Base-by-base conservation (phyloP, 345 rosid species). In the Lagerstroemia speciosa region DNA sequence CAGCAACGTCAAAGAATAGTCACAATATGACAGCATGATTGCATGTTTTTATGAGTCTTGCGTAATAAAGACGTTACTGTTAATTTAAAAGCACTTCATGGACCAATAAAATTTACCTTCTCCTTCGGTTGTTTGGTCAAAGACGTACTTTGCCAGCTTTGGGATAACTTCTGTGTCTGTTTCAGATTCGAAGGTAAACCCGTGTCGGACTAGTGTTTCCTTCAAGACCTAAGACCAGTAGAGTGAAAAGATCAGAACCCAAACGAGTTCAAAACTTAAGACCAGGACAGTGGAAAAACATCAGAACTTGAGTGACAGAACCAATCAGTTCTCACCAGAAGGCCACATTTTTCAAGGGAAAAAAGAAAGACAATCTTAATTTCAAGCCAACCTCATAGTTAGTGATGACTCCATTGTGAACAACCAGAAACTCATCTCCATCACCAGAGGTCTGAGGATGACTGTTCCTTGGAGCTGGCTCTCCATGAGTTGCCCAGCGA, bases 401-500 rank as follows among this genome's bases (percentile, higher is more conserved):
- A 62, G 97, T 93, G 53, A 93, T 71, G 57, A 93, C 88, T 14
- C 97, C 98, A 81, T 93, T 93, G 81, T 93, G 98, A 69, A 89
- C 97, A 24, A 93, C 97, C 88, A 93, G 66, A 53, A 93, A 93
- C 45, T 90, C 98, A 77, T 93, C 82, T 66, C 83, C 96, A 74
- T 76, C 67, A 73, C 96, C 97, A 24, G 98, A 89, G 2, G 89
- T 70, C 78, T 93, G 97, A 57, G 97, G 98, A 80, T 93, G 98
- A 76, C 98, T 82, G 67, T 93, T 93, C 80, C 90, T 83, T 11
- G 97, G 84, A 77, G 97, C 84, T 58, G 98, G 98, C 69, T 89
- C 97, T 41, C 98, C 97, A 77, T 93, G 98, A 58, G 98, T 93
- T 30, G 98, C 97, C 98, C 97, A 93, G 17, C 98, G 81, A 0